phyloP scores from a whole-genome alignment of 2,329 filamentous ascomycete species.

The Colletotrichum sp. region DNA sequence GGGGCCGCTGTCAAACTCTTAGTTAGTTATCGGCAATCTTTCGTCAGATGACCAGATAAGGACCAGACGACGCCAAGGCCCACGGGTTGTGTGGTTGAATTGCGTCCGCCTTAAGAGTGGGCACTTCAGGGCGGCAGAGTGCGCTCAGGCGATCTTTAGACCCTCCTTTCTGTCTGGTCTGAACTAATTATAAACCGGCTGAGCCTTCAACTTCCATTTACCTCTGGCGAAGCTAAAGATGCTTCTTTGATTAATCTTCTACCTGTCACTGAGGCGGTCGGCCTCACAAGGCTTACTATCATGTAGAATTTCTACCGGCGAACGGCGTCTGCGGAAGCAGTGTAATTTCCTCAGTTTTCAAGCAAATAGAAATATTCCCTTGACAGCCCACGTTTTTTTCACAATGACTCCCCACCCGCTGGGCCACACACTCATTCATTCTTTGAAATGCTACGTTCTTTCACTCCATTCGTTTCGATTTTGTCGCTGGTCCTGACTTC shows the following conservation, averaged over 20 bases:
- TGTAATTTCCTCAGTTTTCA: background rate
- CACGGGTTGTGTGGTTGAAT: rapidly evolving
- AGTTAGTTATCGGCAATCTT: too few relatives aligned
- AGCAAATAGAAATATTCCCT: background rate
- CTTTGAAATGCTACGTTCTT: background rate
- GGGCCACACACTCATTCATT: background rate
- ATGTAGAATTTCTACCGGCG: background rate
- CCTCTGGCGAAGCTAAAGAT: background rate
- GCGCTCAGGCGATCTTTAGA: background rate
- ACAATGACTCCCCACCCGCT: background rate
- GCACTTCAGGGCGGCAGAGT: background rate
- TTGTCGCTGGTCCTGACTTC: background rate
- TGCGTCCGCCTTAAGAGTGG: background rate
- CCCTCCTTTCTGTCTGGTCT: background rate
- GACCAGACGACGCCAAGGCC: background rate
- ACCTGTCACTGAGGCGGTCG: background rate
- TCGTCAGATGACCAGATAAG: background rate
- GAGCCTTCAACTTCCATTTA: background rate
- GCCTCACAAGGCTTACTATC: background rate
- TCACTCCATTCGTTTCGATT: background rate
- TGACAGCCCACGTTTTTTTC: background rate
- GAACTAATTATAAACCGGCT: background rate
- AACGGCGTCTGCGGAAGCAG: background rate
- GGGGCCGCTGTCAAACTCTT: background rate
- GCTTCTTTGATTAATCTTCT: background rate